Conservation (phyloP, 768 basidiomycete species). For the Pleurotus eryngii region DNA sequence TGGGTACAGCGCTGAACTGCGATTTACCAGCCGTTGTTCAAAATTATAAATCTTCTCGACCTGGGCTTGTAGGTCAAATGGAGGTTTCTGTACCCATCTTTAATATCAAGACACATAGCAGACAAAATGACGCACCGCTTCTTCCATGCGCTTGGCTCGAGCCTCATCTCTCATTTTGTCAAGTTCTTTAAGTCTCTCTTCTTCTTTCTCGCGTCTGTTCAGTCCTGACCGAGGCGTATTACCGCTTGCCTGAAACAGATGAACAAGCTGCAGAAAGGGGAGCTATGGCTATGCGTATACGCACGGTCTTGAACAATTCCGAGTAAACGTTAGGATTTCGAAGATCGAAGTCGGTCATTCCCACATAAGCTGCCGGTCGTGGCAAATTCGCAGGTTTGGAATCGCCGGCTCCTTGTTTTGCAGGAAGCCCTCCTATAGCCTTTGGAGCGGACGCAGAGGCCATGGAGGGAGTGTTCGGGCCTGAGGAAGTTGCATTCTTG, state of each 20-base stretch:
- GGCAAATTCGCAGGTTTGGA: constrained; percentile 20
- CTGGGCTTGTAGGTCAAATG: constrained; percentile 58
- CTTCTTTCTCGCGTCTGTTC: constrained; percentile 51
- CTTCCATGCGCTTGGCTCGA: constrained; percentile 49
- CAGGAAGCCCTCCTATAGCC: constrained; percentile 13
- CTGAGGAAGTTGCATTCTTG: constrained; percentile 28
- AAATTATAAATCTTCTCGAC: constrained; percentile 60
- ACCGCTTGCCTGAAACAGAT: constrained; percentile 33
- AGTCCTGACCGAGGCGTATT: constrained; percentile 42
- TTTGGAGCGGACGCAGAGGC: constrained; percentile 20
- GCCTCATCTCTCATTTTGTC: constrained; percentile 71
- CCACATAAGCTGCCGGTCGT: constrained; percentile 37
- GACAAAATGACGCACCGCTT: constrained; percentile 42
- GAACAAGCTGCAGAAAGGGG: background rate
- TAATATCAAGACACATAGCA: background rate
- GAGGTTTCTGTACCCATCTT: constrained; percentile 31
- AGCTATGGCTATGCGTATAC: constrained; percentile 14
- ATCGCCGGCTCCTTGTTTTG: constrained; percentile 22
- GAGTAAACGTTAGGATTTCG: constrained; percentile 62
- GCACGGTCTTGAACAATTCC: constrained; percentile 56
- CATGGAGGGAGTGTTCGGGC: constrained; percentile 20
- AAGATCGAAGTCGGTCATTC: constrained; percentile 59
- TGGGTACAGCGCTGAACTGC: constrained; percentile 57
- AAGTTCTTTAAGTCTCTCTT: constrained; percentile 66
- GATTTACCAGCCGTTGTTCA: constrained; percentile 51